Base-by-base conservation (phyloP, 2,329 filamentous ascomycete genomes). In the Bertia moriformis region DNA sequence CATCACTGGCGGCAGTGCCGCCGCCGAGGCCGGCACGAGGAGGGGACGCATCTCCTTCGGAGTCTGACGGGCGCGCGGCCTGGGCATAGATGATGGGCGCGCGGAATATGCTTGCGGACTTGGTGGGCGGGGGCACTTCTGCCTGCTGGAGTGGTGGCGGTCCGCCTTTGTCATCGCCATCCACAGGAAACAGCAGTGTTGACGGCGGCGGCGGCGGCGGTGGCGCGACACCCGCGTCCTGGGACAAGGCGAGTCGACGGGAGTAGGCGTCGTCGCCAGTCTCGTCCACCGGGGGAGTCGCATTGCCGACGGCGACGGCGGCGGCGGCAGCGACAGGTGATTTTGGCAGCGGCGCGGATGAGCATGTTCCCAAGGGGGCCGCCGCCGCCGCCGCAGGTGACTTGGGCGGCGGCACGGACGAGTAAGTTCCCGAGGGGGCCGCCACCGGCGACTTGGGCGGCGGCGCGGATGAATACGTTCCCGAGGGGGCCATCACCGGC, bases 11-110 rank as follows among this genome's bases (percentile, higher is more conserved):
- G 45, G 46, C 42, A 24, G 68, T 44, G 35, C 62, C 53, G 42
- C 61, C 59, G 46, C 70, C 65, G 35, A 70, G 54, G 47, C 70
- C 59, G 27, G 68, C 63, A 50, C 71, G 62, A 4, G 71, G 66
- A 4, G 65, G 59, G 14, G 66, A 64, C n/a, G 70, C 58, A 33
- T 68, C 65, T n/a, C n/a, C n/a, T n/a, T n/a, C n/a, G n/a, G n/a
- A n/a, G n/a, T n/a, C n/a, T 42, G 61, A 60, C 19, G 69, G 65
- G 7, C 69, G 58, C 10, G 65, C 59, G 3, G 69, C 67, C 29
- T 69, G 53, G 41, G 62, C 67, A 56, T 93, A 93, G 45, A 78
- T 79, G 10, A 93, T 73, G 1, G 87, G 84, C 1, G 82, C 79
- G 32, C 80, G 73, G 32, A 84, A 83, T 53, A 93, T 89, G 4